These are phyloP conservation scores for Microdochium paspali DNA, from an alignment of 2,329 filamentous ascomycete genomes.

Conservation along the genomic window DNA sequence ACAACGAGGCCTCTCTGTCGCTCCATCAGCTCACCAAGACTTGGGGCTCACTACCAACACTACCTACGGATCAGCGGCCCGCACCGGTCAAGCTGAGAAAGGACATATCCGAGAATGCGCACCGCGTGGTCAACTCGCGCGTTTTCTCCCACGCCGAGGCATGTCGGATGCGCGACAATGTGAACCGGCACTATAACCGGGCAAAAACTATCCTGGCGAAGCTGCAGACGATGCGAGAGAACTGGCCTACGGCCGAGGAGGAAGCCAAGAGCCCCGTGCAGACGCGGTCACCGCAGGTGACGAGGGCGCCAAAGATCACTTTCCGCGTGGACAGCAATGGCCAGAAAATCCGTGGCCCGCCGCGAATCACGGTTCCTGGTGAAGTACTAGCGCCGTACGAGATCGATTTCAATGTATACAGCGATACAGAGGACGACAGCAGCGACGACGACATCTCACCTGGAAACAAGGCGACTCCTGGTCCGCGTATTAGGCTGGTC, in stretches of 20 bases:
- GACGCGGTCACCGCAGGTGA: slow-evolving; percentile 43
- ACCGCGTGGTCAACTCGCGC: slow-evolving; percentile 44
- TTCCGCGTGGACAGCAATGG: slow-evolving; percentile 32
- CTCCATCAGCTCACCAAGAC: slow-evolving; percentile 46
- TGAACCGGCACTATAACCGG: slow-evolving; percentile 51
- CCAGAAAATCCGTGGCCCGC: slow-evolving; percentile 36
- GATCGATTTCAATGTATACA: slow-evolving; percentile 50
- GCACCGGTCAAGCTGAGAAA: slow-evolving; percentile 42
- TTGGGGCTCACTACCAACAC: slow-evolving; percentile 46
- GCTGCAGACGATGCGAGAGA: slow-evolving; percentile 49
- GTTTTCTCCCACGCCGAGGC: slow-evolving; percentile 53
- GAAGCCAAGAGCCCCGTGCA: slow-evolving; percentile 42
- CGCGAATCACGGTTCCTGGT: slow-evolving; percentile 55
- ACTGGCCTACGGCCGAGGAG: slow-evolving; percentile 43
- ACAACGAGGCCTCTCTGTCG: slow-evolving; percentile 43
- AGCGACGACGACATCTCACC: slow-evolving; percentile 40
- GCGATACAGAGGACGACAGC: slow-evolving; percentile 41
- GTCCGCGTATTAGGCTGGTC: slow-evolving; percentile 40
- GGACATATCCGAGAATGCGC: slow-evolving; percentile 49
- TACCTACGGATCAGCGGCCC: slow-evolving; percentile 36
- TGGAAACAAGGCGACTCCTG: slow-evolving; percentile 14
- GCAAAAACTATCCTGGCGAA: slow-evolving; percentile 50
- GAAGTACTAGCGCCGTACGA: slow-evolving; percentile 59
- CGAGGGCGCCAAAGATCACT: slow-evolving; percentile 36
- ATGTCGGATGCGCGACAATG: slow-evolving; percentile 52